phyloP scores from a whole-genome alignment of 495 filamentous ascomycete species.

The Wilcoxina mikolae region DNA sequence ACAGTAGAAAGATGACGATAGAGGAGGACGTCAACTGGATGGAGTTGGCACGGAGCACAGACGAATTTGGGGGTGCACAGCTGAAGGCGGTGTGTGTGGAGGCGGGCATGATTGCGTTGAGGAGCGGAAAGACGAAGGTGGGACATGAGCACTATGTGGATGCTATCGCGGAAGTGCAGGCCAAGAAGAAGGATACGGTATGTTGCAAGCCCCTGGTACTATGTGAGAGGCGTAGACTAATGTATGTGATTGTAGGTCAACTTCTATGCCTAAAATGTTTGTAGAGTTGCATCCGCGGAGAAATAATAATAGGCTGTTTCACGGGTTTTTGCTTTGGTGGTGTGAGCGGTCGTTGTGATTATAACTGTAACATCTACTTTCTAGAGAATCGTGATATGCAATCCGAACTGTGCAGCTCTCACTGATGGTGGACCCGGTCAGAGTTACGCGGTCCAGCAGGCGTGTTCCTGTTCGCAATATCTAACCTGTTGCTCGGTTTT shows the following conservation, averaged over 20 bases:
- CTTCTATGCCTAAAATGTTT: slow-evolving; percentile 40
- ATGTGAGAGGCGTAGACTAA: slow-evolving; percentile 9
- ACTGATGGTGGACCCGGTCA: too few species aligned
- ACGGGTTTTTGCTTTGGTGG: background rate
- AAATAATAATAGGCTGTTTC: slow-evolving; percentile 1
- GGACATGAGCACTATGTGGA: slow-evolving; percentile 98
- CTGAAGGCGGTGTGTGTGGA: slow-evolving; percentile 98
- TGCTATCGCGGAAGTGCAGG: slow-evolving; percentile 90
- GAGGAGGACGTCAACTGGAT: slow-evolving; percentile 89
- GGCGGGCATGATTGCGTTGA: slow-evolving; percentile 95
- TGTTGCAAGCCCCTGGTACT: background rate
- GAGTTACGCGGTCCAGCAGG: too few species aligned
- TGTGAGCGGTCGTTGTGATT: background rate
- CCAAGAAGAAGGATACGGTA: slow-evolving; percentile 87
- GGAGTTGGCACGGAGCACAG: slow-evolving; percentile 90
- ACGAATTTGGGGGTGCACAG: slow-evolving; percentile 96
- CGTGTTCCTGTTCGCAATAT: background rate
- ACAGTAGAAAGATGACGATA: slow-evolving; percentile 96
- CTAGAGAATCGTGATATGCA: background rate
- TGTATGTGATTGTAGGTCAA: slow-evolving; percentile 38
- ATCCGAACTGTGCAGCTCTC: too few species aligned
- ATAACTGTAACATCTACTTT: background rate
- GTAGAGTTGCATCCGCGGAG: background rate
- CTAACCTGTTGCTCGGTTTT: background rate
- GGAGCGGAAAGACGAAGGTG: slow-evolving; percentile 84